Conservation (phyloP, 495 filamentous ascomycete species). For the Aspergillus egyptiacus region DNA sequence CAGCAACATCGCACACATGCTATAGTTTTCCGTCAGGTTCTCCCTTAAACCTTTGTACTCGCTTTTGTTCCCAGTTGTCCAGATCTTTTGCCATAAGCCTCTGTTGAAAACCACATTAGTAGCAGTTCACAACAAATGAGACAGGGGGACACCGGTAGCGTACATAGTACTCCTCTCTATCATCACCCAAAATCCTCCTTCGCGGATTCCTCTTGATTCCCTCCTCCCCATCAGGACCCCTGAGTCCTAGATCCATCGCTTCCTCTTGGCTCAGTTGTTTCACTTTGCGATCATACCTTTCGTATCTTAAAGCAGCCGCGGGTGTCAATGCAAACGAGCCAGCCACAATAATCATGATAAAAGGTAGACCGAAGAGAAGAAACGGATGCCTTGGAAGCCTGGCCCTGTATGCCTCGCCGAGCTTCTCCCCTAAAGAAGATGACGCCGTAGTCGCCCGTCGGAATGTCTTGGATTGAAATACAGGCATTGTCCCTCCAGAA, state of each 20-base stretch:
- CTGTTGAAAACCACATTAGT: conserved; percentile 37
- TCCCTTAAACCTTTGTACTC: conserved; percentile 79
- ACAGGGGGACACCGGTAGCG: conserved; percentile 22
- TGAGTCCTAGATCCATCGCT: conserved; percentile 63
- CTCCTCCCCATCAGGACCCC: conserved; percentile 39
- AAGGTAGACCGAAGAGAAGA: conserved; percentile 91
- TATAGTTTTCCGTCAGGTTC: conserved; percentile 83
- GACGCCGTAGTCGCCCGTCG: conserved; percentile 42
- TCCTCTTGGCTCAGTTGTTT: conserved; percentile 77
- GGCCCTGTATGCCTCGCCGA: conserved; percentile 70
- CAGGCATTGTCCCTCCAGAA: conserved; percentile 51
- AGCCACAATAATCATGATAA: conserved; percentile 85
- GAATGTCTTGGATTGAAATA: conserved; percentile 70
- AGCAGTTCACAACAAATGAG: neutral
- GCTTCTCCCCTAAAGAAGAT: conserved; percentile 51
- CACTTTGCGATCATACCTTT: conserved; percentile 82
- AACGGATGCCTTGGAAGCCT: conserved; percentile 72
- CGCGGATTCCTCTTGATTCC: conserved; percentile 44
- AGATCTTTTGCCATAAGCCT: conserved; percentile 84
- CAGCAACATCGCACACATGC: conserved; percentile 15
- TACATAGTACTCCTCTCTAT: conserved; percentile 93
- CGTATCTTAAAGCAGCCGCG: conserved; percentile 87
- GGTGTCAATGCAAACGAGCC: conserved; percentile 93
- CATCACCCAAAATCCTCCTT: conserved; percentile 46
- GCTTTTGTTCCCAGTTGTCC: conserved; percentile 93